phyloP scores from a whole-genome alignment of 2,329 filamentous ascomycete species.

The Beauveria sp. region DNA sequence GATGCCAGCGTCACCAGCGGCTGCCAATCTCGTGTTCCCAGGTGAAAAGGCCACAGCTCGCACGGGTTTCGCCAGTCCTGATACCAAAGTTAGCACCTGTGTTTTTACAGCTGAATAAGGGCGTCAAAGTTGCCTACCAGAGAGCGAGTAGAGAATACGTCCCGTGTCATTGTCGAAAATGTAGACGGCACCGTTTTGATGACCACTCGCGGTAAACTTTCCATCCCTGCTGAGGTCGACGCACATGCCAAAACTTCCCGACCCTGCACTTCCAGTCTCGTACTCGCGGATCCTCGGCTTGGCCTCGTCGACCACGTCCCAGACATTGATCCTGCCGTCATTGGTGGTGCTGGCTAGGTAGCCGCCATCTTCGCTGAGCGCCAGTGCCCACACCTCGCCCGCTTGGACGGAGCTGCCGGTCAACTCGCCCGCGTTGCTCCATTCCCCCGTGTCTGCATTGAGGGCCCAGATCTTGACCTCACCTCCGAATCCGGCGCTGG shows the following conservation, averaged over 20 bases:
- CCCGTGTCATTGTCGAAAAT: constrained; percentile 92
- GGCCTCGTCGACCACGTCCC: constrained; percentile 56
- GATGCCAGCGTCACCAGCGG: constrained; percentile 79
- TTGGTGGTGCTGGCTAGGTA: constrained; percentile 83
- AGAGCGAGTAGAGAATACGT: constrained; percentile 75
- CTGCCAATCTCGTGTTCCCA: constrained; percentile 73
- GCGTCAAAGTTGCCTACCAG: constrained; percentile 43
- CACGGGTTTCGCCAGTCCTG: constrained; percentile 79
- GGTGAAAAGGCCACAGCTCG: constrained; percentile 84
- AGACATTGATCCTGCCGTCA: constrained; percentile 83
- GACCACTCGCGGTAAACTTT: constrained; percentile 79
- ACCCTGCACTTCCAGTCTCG: constrained; percentile 62
- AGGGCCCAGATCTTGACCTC: constrained; percentile 77
- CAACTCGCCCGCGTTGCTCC: constrained; percentile 37
- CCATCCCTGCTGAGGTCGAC: constrained; percentile 77
- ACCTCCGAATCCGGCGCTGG: constrained; percentile 82
- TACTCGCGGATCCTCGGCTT: constrained; percentile 68
- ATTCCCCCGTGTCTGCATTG: constrained; percentile 48
- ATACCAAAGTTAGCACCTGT: constrained; percentile 3
- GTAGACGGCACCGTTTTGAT: constrained; percentile 87
- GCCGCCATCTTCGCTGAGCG: constrained; percentile 74
- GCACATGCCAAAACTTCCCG: constrained; percentile 83
- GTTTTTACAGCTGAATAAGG: not conserved
- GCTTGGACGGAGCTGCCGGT: constrained; percentile 41
- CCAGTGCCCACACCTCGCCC: constrained; percentile 79